Percentiles rank a stretch among this genome's conserved stretches.
These are phyloP conservation scores for Hyaloscypha variabilis DNA, from an alignment of 495 filamentous ascomycete species.

Conservation along the genomic window DNA sequence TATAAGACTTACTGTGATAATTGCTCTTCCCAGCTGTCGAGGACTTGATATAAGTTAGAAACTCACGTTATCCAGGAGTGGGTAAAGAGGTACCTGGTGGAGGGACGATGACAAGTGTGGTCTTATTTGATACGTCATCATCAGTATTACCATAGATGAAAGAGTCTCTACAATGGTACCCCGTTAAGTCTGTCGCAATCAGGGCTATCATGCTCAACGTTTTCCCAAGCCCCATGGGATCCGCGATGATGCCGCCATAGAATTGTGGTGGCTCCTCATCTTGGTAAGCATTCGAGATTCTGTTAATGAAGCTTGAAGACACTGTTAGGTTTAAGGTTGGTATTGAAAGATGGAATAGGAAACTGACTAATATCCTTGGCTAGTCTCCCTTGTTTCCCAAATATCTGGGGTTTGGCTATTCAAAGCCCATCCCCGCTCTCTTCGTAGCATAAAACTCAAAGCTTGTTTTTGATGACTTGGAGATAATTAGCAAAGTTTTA, in stretches of 20 bases:
- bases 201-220: slow-evolving; percentile 70
- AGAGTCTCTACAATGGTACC: neutral
- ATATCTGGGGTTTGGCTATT: slow-evolving; percentile 1
- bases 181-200: slow-evolving; percentile 23
- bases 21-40: slow-evolving; percentile 42
- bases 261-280: slow-evolving; percentile 65
- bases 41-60: slow-evolving; percentile 26
- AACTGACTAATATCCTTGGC: neutral
- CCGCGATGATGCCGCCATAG: slow-evolving; percentile 83
- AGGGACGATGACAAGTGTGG: slow-evolving; percentile 40
- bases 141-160: neutral
- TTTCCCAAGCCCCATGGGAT: slow-evolving; percentile 97
- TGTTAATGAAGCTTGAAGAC: slow-evolving; percentile 45
- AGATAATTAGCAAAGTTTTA: slow-evolving; percentile 6
- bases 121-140: slow-evolving; percentile 1
- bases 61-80: neutral
- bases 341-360: neutral
- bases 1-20: slow-evolving; percentile 30
- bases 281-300: slow-evolving; percentile 71
- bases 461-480: slow-evolving; percentile 83
- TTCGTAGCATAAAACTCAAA: slow-evolving; percentile 77
- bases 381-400: slow-evolving; percentile 9
- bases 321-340: slow-evolving; percentile 2
- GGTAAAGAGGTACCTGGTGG: slow-evolving; percentile 35
- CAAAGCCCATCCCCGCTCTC: slow-evolving; percentile 28